phyloP scores from a whole-genome alignment of 345 rosid genomes.

The Tarenaya hassleriana region DNA sequence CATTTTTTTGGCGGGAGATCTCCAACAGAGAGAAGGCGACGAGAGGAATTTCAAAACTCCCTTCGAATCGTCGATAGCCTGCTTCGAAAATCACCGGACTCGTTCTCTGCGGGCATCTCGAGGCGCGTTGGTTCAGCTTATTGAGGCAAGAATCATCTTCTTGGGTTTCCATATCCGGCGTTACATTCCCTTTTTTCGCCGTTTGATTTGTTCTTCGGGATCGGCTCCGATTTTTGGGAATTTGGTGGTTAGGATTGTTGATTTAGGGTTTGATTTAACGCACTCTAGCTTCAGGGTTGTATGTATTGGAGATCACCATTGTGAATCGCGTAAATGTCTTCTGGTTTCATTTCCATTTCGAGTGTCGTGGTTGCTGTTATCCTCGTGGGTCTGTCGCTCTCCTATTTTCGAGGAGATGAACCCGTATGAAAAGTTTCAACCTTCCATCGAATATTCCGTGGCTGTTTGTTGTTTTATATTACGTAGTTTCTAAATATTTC shows the following conservation, averaged over 20 bases:
- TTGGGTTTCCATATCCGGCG: too few species aligned
- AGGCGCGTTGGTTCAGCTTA: constrained; percentile 12
- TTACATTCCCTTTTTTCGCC: too few species aligned
- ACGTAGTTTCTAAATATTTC: too few species aligned
- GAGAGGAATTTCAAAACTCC: too few species aligned
- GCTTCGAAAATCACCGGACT: constrained; percentile 15
- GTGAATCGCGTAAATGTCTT: too few species aligned
- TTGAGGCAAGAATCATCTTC: constrained; percentile 15
- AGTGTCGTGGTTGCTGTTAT: too few species aligned
- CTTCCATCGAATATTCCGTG: too few species aligned
- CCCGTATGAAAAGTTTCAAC: too few species aligned
- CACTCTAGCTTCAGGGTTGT: constrained; percentile 1
- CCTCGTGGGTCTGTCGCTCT: too few species aligned
- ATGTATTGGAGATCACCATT: background rate
- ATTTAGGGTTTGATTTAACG: constrained; percentile 27
- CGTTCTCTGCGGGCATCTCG: constrained; percentile 15
- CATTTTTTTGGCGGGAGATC: constrained; percentile 47
- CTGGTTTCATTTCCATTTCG: too few species aligned
- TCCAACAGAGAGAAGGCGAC: constrained; percentile 6
- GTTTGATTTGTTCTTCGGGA: background rate
- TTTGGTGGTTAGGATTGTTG: constrained; percentile 22
- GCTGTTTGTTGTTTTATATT: too few species aligned
- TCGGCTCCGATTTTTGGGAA: constrained; percentile 14
- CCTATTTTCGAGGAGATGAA: too few species aligned
- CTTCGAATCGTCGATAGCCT: constrained; percentile 12